A percentile compares a stretch with the other conserved stretches of the same genome.
phyloP scores from a whole-genome alignment of 306 rosid genomes.

The Acmispon strigosus region DNA sequence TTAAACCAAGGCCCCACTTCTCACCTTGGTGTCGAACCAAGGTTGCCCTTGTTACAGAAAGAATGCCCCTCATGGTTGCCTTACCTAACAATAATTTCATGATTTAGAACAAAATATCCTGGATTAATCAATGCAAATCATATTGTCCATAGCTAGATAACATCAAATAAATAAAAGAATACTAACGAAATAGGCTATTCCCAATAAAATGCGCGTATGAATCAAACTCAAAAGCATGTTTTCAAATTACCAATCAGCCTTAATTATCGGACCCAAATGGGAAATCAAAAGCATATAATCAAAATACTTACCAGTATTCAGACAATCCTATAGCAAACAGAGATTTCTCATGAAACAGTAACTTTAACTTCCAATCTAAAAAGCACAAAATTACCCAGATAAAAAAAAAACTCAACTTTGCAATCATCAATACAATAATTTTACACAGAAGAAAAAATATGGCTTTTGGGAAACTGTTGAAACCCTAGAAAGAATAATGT shows the following conservation, averaged over 20 bases:
- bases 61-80: slow-evolving; percentile 72
- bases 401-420: background rate
- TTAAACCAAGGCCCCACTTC: slow-evolving; percentile 43
- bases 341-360: background rate
- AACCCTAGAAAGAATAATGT: background rate
- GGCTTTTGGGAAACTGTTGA: background rate
- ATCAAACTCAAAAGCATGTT: background rate
- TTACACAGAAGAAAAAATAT: background rate
- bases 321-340: background rate
- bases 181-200: background rate
- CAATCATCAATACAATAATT: background rate
- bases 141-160: background rate
- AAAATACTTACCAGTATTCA: background rate
- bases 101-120: background rate
- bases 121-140: background rate
- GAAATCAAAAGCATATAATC: background rate
- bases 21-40: slow-evolving; percentile 42
- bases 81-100: slow-evolving; percentile 34
- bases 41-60: slow-evolving; percentile 44
- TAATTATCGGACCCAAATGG: background rate
- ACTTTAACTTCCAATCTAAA: background rate
- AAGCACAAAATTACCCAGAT: background rate
- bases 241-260: background rate
- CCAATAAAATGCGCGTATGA: background rate
- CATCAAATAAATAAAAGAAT: background rate